Conservation (phyloP, 768 basidiomycete genomes). For the Naematelia encephala region DNA sequence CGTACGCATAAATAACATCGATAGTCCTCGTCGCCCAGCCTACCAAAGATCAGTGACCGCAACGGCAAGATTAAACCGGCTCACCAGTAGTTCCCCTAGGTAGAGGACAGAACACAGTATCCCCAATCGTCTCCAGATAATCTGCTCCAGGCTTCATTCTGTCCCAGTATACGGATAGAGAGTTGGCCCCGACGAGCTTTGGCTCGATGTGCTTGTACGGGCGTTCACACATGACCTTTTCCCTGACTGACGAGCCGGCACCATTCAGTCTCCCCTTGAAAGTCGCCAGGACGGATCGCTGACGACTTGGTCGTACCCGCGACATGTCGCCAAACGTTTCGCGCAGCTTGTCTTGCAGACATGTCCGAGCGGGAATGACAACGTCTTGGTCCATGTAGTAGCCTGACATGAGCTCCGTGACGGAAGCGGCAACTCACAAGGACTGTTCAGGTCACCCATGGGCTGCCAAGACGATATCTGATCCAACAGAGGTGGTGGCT, state of each 20-base stretch:
- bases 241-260: conserved; percentile 27
- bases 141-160: conserved; percentile 12
- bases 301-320: conserved; percentile 25
- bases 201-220: conserved; percentile 12
- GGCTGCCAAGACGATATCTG: conserved; percentile 4
- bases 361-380: conserved; percentile 40
- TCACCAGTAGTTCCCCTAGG: conserved; percentile 33
- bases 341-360: conserved; percentile 26
- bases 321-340: conserved; percentile 27
- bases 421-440: conserved; percentile 5
- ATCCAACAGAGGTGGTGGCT: conserved; percentile 1
- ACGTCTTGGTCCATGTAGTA: conserved; percentile 32
- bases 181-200: not conserved
- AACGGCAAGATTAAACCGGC: not conserved
- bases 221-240: conserved; percentile 18
- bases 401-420: not conserved
- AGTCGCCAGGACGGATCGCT: conserved; percentile 28
- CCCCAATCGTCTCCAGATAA: conserved; percentile 29
- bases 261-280: conserved; percentile 38
- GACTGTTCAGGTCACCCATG: conserved; percentile 9
- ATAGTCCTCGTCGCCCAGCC: conserved; percentile 48
- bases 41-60: not conserved
- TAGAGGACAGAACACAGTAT: conserved; percentile 36
- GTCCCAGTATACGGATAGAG: conserved; percentile 3
- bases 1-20: conserved; percentile 49